Evolutionary conservation across 257 asterid genomes (phyloP), one percentile per base, ranked within the genome.

Genomic region (Hygrophila difformis): DNA sequence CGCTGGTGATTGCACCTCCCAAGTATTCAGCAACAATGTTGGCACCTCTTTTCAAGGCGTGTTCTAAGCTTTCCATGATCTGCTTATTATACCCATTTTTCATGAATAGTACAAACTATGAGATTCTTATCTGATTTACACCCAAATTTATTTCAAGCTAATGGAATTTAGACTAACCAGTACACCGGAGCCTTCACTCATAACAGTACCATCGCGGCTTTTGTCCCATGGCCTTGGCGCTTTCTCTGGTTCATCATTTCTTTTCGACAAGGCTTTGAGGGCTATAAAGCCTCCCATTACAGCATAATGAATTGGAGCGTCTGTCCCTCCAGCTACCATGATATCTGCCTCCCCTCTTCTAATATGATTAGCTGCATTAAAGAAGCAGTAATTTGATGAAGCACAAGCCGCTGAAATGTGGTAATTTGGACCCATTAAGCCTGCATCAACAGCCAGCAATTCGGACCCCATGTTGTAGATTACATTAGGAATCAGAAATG

Each of bases 181-280:
- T 10, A 82, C 71, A 12, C 93, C 85, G 16, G 85, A 70, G 7
- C 93, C 93, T 73, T 82, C 89, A 5, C 83, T 83, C 5, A 82
- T 58, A 46, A 82, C 94, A 43, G 78, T 75, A n/a, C 86, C 89
- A 40, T 75, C 86, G 0, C 79, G 85, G n/a, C 63, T 52, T 55
- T 60, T 71, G 63, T 82, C 93, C 93, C 93, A 82, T 0, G 88
- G 93, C 59, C 93, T 69, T 3, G 93, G 78, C 3, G 88, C 93
- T 63, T 10, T 34, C 2, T 63, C 35, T 16, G 71, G 72, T 1
- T 63, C 66, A 2, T 56, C 49, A 12, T 74, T 70, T 17, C 75
- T 56, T 18, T 63, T 72, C 5, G 82, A 70, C 63, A 70, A 50
- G 26, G 82, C 82, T 16, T 72, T 41, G 52, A 74, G 66, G n/a